These are phyloP conservation scores for Combretum micranthum DNA, from an alignment of 345 rosid genomes.

Conservation along the genomic window DNA sequence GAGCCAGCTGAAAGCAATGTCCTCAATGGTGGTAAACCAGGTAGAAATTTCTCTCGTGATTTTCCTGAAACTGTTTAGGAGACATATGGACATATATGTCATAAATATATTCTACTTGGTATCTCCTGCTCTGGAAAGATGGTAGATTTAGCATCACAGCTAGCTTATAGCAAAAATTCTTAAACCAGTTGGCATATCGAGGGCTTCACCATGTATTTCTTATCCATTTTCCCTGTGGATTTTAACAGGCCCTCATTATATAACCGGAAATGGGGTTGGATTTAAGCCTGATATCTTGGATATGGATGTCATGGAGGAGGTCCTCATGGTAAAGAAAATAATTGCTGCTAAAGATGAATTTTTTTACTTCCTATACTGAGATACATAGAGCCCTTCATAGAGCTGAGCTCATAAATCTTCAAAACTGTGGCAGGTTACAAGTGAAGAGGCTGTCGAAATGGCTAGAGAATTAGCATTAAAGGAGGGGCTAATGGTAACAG, in stretches of 20 bases:
- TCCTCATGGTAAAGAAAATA: conserved; percentile 84
- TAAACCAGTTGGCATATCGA: too few species aligned
- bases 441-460: conserved; percentile 91
- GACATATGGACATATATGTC: neutral
- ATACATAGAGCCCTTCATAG: too few species aligned
- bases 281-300: conserved; percentile 94
- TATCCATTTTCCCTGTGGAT: too few species aligned
- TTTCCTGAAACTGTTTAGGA: neutral
- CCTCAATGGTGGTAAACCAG: conserved; percentile 96
- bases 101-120: too few species aligned
- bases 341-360: neutral
- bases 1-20: conserved; percentile 95
- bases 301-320: conserved; percentile 92
- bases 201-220: too few species aligned
- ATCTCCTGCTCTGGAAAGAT: too few species aligned
- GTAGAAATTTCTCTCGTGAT: conserved; percentile 21
- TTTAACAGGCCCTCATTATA: conserved; percentile 81
- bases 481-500: conserved; percentile 86
- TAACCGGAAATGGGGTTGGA: conserved; percentile 95
- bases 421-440: conserved; percentile 47
- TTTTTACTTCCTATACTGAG: too few species aligned
- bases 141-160: too few species aligned
- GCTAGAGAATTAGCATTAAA: conserved; percentile 89
- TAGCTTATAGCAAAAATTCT: too few species aligned
- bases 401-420: too few species aligned